Evolutionary conservation across 2,329 filamentous ascomycete species (phyloP).

Genomic region (Venturia carpophila): DNA sequence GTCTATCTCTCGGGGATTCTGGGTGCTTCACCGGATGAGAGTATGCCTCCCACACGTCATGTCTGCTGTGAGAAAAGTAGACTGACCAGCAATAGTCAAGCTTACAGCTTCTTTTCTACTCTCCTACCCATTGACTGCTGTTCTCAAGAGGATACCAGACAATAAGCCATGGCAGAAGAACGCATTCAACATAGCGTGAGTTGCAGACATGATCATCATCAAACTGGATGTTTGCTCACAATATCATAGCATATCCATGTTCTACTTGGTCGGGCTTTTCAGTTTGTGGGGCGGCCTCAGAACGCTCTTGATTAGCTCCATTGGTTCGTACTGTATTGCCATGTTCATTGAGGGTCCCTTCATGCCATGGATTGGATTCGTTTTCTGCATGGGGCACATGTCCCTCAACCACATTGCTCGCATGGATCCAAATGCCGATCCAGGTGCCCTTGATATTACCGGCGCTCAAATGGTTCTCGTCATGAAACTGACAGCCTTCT

Average conservation of each 20-base stretch:
- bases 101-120: slow-evolving; percentile 83
- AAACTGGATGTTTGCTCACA: slow-evolving; percentile 20
- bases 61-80: background rate
- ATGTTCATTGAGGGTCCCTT: slow-evolving; percentile 76
- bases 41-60: slow-evolving; percentile 34
- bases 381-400: slow-evolving; percentile 94
- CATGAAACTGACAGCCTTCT: slow-evolving; percentile 95
- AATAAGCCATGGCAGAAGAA: slow-evolving; percentile 78
- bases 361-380: slow-evolving; percentile 96
- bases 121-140: slow-evolving; percentile 81
- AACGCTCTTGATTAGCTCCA: slow-evolving; percentile 72
- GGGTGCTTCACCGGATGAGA: slow-evolving; percentile 58
- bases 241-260: slow-evolving; percentile 58
- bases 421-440: slow-evolving; percentile 49
- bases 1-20: slow-evolving; percentile 48
- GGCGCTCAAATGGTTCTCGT: slow-evolving; percentile 95
- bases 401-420: slow-evolving; percentile 80
- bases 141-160: slow-evolving; percentile 88
- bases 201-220: slow-evolving; percentile 15
- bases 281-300: slow-evolving; percentile 79
- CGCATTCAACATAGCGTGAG: slow-evolving; percentile 69
- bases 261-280: slow-evolving; percentile 90
- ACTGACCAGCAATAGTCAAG: slow-evolving; percentile 61
- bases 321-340: slow-evolving; percentile 74
- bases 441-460: slow-evolving; percentile 73